Evolutionary conservation across 495 filamentous ascomycete species (phyloP).

Genomic region (Amphirosellinia nigrospora): DNA sequence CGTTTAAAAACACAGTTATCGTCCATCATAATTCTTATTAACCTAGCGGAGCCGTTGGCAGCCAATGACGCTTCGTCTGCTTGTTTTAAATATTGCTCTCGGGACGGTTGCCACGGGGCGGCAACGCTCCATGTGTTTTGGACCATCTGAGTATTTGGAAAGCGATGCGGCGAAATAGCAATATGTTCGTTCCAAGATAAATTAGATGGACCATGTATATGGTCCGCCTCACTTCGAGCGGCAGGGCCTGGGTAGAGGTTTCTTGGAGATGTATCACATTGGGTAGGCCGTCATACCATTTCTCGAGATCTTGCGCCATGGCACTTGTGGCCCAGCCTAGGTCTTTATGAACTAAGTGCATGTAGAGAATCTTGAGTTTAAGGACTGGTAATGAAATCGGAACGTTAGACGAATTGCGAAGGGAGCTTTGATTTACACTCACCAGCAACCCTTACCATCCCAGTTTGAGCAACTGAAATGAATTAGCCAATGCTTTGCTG

Average conservation of each 20-base stretch:
- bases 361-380: neutral
- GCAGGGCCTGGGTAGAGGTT: neutral
- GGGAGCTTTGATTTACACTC: neutral
- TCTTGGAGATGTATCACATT: neutral
- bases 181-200: neutral
- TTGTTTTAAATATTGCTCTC: neutral
- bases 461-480: neutral
- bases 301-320: neutral
- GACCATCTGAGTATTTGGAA: neutral
- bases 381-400: neutral
- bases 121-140: neutral
- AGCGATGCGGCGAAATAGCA: neutral
- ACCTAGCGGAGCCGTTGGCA: neutral
- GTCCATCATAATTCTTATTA: neutral
- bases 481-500: neutral
- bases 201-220: neutral
- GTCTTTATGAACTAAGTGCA: neutral
- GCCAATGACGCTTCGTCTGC: neutral
- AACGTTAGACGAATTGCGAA: neutral
- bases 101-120: neutral
- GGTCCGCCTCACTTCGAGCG: neutral
- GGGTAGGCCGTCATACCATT: neutral
- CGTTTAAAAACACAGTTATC: neutral
- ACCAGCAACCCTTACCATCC: neutral
- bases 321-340: neutral